These are phyloP conservation scores for Acanthochlamys bracteata DNA, from an alignment of 106 monocot genomes.

Conservation along the genomic window DNA sequence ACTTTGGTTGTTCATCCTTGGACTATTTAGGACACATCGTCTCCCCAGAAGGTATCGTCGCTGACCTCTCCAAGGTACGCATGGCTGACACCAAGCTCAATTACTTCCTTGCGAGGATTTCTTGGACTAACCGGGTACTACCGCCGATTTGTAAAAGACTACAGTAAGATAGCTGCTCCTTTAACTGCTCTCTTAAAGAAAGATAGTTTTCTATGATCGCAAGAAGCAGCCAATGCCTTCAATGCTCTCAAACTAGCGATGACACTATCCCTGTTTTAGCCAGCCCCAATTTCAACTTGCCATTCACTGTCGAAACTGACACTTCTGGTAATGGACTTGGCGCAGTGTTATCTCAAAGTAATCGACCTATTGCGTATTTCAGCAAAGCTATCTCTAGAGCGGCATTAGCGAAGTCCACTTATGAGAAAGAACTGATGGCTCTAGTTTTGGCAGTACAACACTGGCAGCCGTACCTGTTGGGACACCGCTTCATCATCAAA, in stretches of 20 bases:
- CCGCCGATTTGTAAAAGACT: constrained; percentile 1
- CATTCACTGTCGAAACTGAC: constrained; percentile 14
- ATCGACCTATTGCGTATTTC: constrained; percentile 12
- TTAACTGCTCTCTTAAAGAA: constrained; percentile 8
- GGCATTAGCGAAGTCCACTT: constrained; percentile 3
- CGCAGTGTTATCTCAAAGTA: constrained; percentile 2
- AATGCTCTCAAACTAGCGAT: constrained; percentile 1
- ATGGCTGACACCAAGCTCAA: not conserved
- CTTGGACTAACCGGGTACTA: constrained; percentile 17
- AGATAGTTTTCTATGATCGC: constrained; percentile 1
- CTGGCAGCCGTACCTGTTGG: constrained; percentile 5
- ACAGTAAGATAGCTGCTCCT: not conserved
- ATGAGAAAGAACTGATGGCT: constrained; percentile 18
- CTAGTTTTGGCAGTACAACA: not conserved
- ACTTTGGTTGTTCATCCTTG: not conserved
- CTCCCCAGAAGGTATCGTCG: not conserved
- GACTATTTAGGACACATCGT: constrained; percentile 12
- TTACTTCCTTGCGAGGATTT: constrained; percentile 10
- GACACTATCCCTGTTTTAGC: constrained; percentile 11
- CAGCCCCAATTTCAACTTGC: constrained; percentile 11
- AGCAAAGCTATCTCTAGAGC: not conserved
- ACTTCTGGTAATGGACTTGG: constrained; percentile 12
- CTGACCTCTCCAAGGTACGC: constrained; percentile 2
- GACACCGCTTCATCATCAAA: constrained; percentile 2
- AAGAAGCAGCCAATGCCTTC: constrained; percentile 2